These are phyloP conservation scores for Raphanus hybrid DNA, from an alignment of 441 rosid species.

Conservation along the genomic window DNA sequence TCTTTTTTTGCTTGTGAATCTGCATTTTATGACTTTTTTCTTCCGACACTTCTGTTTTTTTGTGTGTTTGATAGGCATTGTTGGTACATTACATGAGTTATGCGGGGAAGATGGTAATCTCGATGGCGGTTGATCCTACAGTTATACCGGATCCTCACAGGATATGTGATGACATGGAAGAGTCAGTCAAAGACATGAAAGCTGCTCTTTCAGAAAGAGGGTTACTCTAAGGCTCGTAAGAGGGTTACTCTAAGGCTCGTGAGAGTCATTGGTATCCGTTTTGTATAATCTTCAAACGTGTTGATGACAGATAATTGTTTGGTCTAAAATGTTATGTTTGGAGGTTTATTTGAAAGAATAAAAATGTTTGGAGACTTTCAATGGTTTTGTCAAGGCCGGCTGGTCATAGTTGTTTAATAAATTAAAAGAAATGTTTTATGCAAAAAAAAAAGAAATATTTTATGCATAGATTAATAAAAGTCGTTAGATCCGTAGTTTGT, in stretches of 20 bases:
- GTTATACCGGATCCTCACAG: slow-evolving; percentile 23
- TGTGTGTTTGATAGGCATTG: slow-evolving; percentile 32
- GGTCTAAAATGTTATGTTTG: slow-evolving; percentile 10
- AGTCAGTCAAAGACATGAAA: slow-evolving; percentile 31
- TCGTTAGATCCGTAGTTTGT: too few relatives aligned
- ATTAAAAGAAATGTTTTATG: background rate
- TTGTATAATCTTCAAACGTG: background rate
- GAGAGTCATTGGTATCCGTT: slow-evolving; percentile 3
- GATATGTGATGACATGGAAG: slow-evolving; percentile 38
- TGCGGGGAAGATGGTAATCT: slow-evolving; percentile 32
- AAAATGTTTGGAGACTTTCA: background rate
- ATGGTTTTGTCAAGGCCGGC: background rate
- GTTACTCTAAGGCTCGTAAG: slow-evolving; percentile 21
- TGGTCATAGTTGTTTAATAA: background rate
- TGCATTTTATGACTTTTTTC: background rate
- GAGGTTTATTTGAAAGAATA: background rate
- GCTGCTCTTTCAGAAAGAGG: slow-evolving; percentile 21
- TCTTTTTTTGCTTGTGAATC: too few relatives aligned
- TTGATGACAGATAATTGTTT: slow-evolving; percentile 1
- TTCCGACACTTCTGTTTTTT: background rate
- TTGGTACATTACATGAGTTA: slow-evolving; percentile 33
- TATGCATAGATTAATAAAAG: too few relatives aligned
- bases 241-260: slow-evolving; percentile 19
- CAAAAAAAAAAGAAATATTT: background rate
- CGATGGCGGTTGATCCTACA: slow-evolving; percentile 30